Evolutionary conservation across 257 asterid species (phyloP), one percentile per base, ranked within the genome.

Genomic region (Capsicum chinense): DNA sequence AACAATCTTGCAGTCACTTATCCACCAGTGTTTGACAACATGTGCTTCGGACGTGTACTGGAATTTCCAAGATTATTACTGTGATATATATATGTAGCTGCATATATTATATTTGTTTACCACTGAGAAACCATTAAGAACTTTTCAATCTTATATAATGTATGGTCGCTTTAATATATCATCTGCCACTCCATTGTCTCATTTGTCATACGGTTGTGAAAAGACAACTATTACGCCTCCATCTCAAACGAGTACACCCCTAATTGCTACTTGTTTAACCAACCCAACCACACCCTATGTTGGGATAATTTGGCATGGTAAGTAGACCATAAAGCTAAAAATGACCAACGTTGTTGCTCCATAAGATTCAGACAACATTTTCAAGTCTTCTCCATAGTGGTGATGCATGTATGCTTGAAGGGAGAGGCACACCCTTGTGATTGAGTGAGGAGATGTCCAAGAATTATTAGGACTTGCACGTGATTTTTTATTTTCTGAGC

Each of bases 1-100:
- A 9, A 17, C 15, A 69, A 56, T 83, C 87, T 16, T 87, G 89
- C 64, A 26, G 33, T 81, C 74, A 63, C 26, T 78, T 15, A 78
- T 78, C 33, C 21, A 54, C 15, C 47, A 54, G 81, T 54, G 48
- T 54, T 26, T 78, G 14, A 78, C 63, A 35, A 78, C 21, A 74
- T 74, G 14, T 74, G 47, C 13, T 74, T 50, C 13, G n/a, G 42
- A 11, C 42, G 21, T 2, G 19, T 21, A 8, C 60, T 74, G 62
- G 21, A 6, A 13, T 26, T 76, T 54, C 64, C 64, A 54, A 26
- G 3, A 76, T 13, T 76, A 54, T 74, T 74, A 21, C 21, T 52
- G 47, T 37, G 48, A 54, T 26, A 52, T 52, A 52, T 14, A 52
- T 14, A 7, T 74, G 7, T 37, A 76, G 64, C 26, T 52, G 42